Base-by-base conservation (phyloP, 2,329 filamentous ascomycete genomes). In the Alternaria angustiovoidea region DNA sequence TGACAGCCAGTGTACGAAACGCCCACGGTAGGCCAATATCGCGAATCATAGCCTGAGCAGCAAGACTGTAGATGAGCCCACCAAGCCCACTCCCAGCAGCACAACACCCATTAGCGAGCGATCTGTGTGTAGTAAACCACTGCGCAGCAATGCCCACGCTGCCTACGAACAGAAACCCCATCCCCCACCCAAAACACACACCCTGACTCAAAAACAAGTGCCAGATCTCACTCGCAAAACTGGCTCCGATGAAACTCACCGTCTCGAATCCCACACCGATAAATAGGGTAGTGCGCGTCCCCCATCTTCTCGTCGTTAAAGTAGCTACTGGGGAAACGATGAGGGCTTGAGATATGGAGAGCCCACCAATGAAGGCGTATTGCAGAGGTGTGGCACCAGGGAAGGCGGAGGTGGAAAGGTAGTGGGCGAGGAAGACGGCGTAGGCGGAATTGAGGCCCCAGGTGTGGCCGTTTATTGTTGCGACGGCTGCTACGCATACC, bases 121-220 rank as follows among this genome's bases (percentile, higher is more conserved):
- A 90, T 2, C 91, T 85, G 26, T 83, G 84, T 32, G 86, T 88
- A 9, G 83, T 86, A 71, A 94, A 94, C 90, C 90, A 93, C 74
- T 93, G 90, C 2, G 90, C 86, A 0, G 90, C 82, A 11, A 93
- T 85, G 34, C 86, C 86, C 3, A 90, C 89, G 5, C 84, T 87
- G 0, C 87, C 86, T 0, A 91, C 90, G 73, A 93, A 94, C 9
- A 90, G 81, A 58, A 94, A 89, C 0, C 91, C 91, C 85, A 94
- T 89, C 3, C 91, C 91, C 22, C 89, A 76, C n/a, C 92, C 92
- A 63, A 94, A 94, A 54, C 88, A 86, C 3, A 94, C 72, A 5
- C 92, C 92, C 73, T 94, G 92, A 6, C 85, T 86, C 0, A 94
- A 83, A 58, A 93, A 88, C 0, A 95, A 83, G 36, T 94, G 91